A percentile compares a stretch with the other conserved stretches of the same genome.
phyloP scores from a whole-genome alignment of 106 monocot genomes.

The Allium cepa region DNA sequence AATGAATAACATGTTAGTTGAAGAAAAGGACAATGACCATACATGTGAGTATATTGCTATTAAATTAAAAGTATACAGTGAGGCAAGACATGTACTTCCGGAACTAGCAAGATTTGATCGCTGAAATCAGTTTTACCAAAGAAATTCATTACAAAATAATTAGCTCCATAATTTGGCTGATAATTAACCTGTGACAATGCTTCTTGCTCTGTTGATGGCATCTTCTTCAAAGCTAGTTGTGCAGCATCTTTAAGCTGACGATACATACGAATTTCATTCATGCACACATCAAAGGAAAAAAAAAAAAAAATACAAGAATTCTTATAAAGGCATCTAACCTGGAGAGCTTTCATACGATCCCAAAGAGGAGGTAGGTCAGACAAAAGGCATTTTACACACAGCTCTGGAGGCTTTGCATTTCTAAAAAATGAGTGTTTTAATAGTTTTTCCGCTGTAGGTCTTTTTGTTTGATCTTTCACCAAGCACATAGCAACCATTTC shows the following conservation, averaged over 20 bases:
- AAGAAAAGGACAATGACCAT: too few species aligned
- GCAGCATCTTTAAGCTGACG: slow-evolving; percentile 84
- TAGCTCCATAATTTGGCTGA: not conserved
- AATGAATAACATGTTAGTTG: too few species aligned
- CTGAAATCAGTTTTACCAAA: not conserved
- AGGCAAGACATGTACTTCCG: not conserved
- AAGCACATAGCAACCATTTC: slow-evolving; percentile 99
- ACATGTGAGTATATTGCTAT: too few species aligned
- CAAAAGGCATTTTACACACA: slow-evolving; percentile 62
- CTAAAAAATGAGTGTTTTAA: slow-evolving; percentile 90
- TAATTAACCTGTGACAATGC: slow-evolving; percentile 70
- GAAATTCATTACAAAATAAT: not conserved
- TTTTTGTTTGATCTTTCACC: slow-evolving; percentile 96
- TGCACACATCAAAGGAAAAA: not conserved
- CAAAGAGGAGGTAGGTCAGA: slow-evolving; percentile 74
- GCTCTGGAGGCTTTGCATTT: slow-evolving; percentile 62
- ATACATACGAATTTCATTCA: not conserved
- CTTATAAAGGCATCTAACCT: slow-evolving; percentile 34
- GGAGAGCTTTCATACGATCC: slow-evolving; percentile 87
- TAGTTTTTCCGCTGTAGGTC: slow-evolving; percentile 86
- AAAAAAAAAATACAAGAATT: not conserved
- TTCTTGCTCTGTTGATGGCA: slow-evolving; percentile 90
- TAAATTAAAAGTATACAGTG: not conserved
- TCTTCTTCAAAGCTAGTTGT: slow-evolving; percentile 86
- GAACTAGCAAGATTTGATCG: too few species aligned